These are phyloP conservation scores for Fomitopsis serialis DNA, from an alignment of 768 basidiomycete genomes.

Conservation along the genomic window DNA sequence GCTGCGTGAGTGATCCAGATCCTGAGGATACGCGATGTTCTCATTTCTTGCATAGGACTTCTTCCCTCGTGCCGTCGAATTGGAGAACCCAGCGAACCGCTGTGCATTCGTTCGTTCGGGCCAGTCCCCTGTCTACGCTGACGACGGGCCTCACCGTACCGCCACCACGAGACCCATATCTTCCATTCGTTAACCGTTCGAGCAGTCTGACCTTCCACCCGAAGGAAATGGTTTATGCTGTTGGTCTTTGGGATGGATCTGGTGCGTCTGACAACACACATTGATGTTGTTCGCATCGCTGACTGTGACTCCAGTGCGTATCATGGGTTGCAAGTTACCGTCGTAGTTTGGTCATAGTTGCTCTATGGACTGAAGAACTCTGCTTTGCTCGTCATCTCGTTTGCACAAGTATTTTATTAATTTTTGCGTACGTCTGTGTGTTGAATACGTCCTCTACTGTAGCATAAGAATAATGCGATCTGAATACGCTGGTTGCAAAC, in stretches of 20 bases:
- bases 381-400: too few relatives aligned
- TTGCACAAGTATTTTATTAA: too few relatives aligned
- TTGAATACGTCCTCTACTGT: too few relatives aligned
- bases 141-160: slow-evolving; percentile 50
- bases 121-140: slow-evolving; percentile 38
- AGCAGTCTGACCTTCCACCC: slow-evolving; percentile 79
- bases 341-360: slow-evolving; percentile 10
- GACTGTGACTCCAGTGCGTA: slow-evolving; percentile 36
- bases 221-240: slow-evolving; percentile 76
- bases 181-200: slow-evolving; percentile 53
- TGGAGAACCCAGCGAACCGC: slow-evolving; percentile 64
- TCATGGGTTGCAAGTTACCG: slow-evolving; percentile 52
- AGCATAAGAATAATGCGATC: too few relatives aligned
- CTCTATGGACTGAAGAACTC: neutral
- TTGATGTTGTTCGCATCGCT: slow-evolving; percentile 1
- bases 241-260: slow-evolving; percentile 68
- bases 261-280: slow-evolving; percentile 19
- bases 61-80: slow-evolving; percentile 50
- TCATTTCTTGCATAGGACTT: slow-evolving; percentile 37
- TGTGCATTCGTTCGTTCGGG: slow-evolving; percentile 50
- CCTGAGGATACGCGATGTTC: neutral
- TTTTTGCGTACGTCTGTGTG: too few relatives aligned
- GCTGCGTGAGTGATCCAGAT: slow-evolving; percentile 56
- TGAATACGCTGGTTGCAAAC: too few relatives aligned
- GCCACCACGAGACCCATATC: slow-evolving; percentile 50